Conservation (phyloP, 2,329 filamentous ascomycete species). For the Talaromyces funiculosus region DNA sequence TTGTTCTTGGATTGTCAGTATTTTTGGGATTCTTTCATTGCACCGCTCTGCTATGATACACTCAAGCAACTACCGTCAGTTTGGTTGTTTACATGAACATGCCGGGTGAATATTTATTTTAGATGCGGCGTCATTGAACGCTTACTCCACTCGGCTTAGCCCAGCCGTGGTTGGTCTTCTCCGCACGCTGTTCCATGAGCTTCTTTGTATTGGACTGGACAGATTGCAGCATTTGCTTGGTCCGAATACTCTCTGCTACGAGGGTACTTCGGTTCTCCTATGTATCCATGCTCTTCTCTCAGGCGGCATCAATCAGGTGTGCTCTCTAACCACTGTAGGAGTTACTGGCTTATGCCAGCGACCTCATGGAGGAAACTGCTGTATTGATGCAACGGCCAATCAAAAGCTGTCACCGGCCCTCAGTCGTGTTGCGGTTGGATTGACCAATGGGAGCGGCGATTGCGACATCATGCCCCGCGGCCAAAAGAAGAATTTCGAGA, state of each 20-base stretch:
- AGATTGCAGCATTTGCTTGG: neutral
- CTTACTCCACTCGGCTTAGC: conserved; percentile 3
- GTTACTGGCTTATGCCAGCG: neutral
- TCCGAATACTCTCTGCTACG: too few relatives aligned
- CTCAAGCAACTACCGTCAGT: neutral
- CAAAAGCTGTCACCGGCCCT: neutral
- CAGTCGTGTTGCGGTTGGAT: conserved; percentile 1
- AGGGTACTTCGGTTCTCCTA: too few relatives aligned
- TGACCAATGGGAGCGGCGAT: conserved; percentile 18
- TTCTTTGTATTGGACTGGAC: neutral
- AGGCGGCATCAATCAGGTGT: neutral
- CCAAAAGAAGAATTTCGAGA: conserved; percentile 2
- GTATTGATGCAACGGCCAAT: conserved; percentile 1
- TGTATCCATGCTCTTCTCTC: too few relatives aligned
- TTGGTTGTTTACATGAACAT: neutral
- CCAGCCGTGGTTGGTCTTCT: conserved; percentile 3
- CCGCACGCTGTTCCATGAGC: conserved; percentile 4
- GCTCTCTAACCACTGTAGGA: neutral
- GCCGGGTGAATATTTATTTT: neutral
- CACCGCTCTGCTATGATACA: too few relatives aligned
- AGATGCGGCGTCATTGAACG: neutral
- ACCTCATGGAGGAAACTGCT: neutral
- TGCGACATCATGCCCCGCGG: conserved; percentile 14
- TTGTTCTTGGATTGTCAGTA: neutral
- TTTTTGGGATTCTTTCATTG: neutral